Base-by-base conservation (phyloP, 192 early-diverging fungal species). In the Coemansia sp. region DNA sequence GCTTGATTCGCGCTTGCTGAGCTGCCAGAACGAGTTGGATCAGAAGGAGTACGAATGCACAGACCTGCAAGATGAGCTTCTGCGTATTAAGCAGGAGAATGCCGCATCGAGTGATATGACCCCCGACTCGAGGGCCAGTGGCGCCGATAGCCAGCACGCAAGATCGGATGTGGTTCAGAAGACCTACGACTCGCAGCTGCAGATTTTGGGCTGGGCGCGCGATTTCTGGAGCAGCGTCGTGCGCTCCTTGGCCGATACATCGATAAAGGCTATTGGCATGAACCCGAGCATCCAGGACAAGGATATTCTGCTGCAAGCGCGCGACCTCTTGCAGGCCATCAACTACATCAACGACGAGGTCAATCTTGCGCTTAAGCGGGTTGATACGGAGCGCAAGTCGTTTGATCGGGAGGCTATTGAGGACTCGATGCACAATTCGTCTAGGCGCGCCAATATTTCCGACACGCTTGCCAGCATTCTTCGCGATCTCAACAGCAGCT, bases 131-230 rank as follows among this genome's bases (percentile, higher is more conserved):
- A 54, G 29, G 25, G 14, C 27, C 9, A 30, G 13, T 13, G 39
- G 39, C 0, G 4, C 3, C 13, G 39, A 16, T 42, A 1, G 39
- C 39, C 39, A 42, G 39, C 8, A 42, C 8, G 39, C 35, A 19
- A 59, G 47, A 23, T 58, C 61, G 49, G 61, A 54, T 54, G 53
- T 57, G 24, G 22, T 78, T 50, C 35, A 70, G 2, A 65, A 72
- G 60, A 39, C 62, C 8, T 68, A 62, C 29, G 66, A 69, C 39
- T 52, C 69, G 5, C 76, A 79, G 67, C 34, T 73, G 48, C 42
- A 66, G 39, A 60, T 73, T 20, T 46, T 56, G 32, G 19, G 48
- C 35, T 79, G 76, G 71, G 76, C 64, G 0, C 27, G 50, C 10
- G 61, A 49, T 29, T 51, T 69, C 28, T 79, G 76, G 76, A 55